Percentiles rank a stretch among this genome's conserved stretches.
Evolutionary conservation across 352 stramenopile genomes (phyloP).

Genomic region (Aphanomyces euteiches): DNA sequence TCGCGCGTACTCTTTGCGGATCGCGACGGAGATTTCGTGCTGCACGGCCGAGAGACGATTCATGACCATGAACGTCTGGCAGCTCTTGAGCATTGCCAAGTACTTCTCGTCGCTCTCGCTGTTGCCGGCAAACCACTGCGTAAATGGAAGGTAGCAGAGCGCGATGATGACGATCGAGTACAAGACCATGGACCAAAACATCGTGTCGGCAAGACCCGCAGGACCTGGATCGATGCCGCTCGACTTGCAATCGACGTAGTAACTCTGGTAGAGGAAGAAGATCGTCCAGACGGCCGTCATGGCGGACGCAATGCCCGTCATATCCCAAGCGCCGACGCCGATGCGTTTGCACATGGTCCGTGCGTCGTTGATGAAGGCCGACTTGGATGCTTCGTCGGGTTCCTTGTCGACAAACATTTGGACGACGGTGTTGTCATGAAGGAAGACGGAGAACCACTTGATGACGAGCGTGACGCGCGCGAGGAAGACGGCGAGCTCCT

Average conservation of each 20-base stretch:
- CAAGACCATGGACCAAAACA: conserved; percentile 30
- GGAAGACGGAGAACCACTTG: conserved; percentile 28
- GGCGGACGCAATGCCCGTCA: conserved; percentile 23
- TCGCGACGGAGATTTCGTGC: conserved; percentile 2
- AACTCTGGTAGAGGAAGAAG: conserved; percentile 30
- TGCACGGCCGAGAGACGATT: conserved; percentile 24
- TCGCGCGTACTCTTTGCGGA: neutral
- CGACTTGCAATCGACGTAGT: conserved; percentile 24
- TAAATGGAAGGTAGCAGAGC: conserved; percentile 27
- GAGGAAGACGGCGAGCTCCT: conserved; percentile 27
- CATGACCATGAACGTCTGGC: conserved; percentile 27
- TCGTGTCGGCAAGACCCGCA: conserved; percentile 17
- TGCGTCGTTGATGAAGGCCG: conserved; percentile 24
- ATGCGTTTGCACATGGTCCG: conserved; percentile 30
- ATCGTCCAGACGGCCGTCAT: conserved; percentile 30
- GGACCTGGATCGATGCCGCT: conserved; percentile 4
- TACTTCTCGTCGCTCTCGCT: conserved; percentile 24
- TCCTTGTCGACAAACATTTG: conserved; percentile 16
- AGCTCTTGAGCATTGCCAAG: conserved; percentile 28
- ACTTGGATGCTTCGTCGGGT: neutral
- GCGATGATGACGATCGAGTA: conserved; percentile 27
- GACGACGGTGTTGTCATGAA: conserved; percentile 23
- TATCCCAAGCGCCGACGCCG: conserved; percentile 25
- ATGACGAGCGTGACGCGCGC: conserved; percentile 29
- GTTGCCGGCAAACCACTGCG: conserved; percentile 20